phyloP scores from a whole-genome alignment of 768 basidiomycete genomes.

The Mycena haematopus region DNA sequence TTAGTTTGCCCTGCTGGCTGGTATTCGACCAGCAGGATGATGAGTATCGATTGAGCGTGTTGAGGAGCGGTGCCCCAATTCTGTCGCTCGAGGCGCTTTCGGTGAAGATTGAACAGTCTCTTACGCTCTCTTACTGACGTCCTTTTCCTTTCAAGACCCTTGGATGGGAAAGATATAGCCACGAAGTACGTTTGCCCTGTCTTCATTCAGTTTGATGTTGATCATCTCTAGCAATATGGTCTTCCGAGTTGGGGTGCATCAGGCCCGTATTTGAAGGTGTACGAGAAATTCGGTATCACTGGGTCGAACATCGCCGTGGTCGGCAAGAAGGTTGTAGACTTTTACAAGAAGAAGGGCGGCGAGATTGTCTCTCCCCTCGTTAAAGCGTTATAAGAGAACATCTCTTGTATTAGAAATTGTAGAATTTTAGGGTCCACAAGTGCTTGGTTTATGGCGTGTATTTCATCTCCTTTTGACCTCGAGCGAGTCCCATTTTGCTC shows the following conservation, averaged over 20 bases:
- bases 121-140: conserved; percentile 2
- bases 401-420: conserved; percentile 24
- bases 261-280: conserved; percentile 89
- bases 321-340: conserved; percentile 85
- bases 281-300: conserved; percentile 90
- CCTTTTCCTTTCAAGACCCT: conserved; percentile 50
- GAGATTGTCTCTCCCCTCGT: conserved; percentile 76
- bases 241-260: conserved; percentile 84
- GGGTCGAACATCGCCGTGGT: conserved; percentile 78
- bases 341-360: conserved; percentile 83
- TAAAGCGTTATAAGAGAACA: conserved; percentile 60
- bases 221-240: conserved; percentile 65
- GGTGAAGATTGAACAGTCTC: conserved; percentile 34
- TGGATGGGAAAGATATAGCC: conserved; percentile 91
- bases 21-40: conserved; percentile 83
- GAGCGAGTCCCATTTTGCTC: conserved; percentile 81
- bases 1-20: conserved; percentile 90
- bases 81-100: conserved; percentile 86
- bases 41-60: conserved; percentile 82
- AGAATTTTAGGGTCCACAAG: conserved; percentile 23
- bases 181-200: conserved; percentile 59
- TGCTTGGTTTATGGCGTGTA: conserved; percentile 19
- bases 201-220: neutral
- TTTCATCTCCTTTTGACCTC: conserved; percentile 66
- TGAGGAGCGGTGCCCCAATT: conserved; percentile 90